phyloP scores from a whole-genome alignment of 176 grass and related monocot genomes.

The Musa troglodytarum region DNA sequence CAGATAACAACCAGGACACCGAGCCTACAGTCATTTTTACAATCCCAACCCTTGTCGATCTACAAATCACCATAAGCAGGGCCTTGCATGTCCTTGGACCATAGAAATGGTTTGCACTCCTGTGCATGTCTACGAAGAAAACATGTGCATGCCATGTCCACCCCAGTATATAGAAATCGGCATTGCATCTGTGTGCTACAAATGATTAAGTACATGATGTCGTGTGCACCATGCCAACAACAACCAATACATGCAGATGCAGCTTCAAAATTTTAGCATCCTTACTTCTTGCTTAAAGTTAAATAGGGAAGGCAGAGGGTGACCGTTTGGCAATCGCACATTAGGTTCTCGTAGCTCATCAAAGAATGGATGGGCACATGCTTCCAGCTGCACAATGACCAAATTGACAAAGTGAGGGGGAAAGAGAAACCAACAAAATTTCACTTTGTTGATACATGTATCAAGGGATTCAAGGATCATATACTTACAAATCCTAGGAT shows the following conservation, averaged over 20 bases:
- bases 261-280: not conserved
- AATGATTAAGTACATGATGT: no score
- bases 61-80: no score
- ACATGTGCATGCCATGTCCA: no score
- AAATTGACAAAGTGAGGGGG: not conserved
- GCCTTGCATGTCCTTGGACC: no score
- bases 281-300: conserved; percentile 26
- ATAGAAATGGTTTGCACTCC: no score
- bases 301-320: conserved; percentile 10
- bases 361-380: conserved; percentile 17
- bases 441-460: not conserved
- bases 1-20: not conserved
- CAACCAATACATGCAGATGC: not conserved
- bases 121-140: no score
- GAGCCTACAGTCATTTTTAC: not conserved
- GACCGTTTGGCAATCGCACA: conserved; percentile 13
- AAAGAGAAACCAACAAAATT: not conserved
- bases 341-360: conserved; percentile 21
- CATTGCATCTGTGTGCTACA: no score
- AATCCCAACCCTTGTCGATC: not conserved
- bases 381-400: conserved; percentile 9
- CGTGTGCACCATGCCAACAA: no score
- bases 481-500: not conserved
- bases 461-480: not conserved
- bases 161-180: no score